These are phyloP conservation scores for Naematelia aurantialba DNA, from an alignment of 768 basidiomycete genomes.

Conservation along the genomic window DNA sequence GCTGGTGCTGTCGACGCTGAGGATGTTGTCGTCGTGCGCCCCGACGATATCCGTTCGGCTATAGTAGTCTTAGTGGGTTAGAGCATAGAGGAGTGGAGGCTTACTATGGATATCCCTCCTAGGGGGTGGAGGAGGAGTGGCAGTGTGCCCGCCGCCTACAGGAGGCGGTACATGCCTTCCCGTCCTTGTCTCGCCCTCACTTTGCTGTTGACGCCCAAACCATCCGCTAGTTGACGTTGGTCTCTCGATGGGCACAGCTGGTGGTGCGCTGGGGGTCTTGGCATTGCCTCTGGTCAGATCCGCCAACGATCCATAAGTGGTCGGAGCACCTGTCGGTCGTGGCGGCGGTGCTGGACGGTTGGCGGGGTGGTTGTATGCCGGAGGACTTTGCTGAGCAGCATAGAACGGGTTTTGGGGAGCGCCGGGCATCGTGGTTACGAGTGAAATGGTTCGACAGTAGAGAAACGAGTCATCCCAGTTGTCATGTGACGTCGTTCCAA, in stretches of 20 bases:
- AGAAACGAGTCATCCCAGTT: too few relatives aligned
- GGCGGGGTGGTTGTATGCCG: not conserved
- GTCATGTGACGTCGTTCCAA: too few relatives aligned
- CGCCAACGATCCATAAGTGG: constrained; percentile 12
- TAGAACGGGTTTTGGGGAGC: not conserved
- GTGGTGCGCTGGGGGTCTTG: not conserved
- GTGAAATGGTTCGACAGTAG: too few relatives aligned
- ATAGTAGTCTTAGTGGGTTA: not conserved
- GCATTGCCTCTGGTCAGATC: constrained; percentile 18
- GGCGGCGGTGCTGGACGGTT: not conserved
- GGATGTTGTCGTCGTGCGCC: not conserved
- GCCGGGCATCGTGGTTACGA: too few relatives aligned
- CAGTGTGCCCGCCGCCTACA: too few relatives aligned
- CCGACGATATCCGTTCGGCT: not conserved
- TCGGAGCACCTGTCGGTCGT: not conserved
- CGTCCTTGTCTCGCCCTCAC: not conserved
- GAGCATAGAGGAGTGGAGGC: not conserved
- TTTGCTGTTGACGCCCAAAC: not conserved
- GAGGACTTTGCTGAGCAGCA: not conserved
- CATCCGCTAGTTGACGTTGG: not conserved
- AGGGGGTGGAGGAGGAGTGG: not conserved
- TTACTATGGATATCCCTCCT: not conserved
- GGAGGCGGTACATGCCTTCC: not conserved
- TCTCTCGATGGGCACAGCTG: not conserved
- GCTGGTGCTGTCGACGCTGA: not conserved